A percentile compares a stretch with the other conserved stretches of the same genome.
Conservation (phyloP, 169 alveolate genomes). For the Neospora caninum region DNA sequence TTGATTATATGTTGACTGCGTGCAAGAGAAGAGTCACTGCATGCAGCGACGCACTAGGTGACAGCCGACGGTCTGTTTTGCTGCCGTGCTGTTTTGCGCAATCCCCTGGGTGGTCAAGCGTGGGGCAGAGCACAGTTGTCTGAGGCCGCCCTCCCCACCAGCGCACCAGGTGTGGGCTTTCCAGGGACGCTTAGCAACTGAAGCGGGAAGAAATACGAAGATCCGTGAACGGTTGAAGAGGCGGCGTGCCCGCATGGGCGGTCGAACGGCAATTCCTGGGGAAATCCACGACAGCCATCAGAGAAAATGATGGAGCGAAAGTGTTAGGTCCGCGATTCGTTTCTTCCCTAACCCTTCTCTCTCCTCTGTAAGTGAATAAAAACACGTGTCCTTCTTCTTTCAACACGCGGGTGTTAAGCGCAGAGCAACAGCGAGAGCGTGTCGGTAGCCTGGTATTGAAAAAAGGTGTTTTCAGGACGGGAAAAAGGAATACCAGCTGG, state of each 20-base stretch:
- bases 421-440: too few relatives aligned
- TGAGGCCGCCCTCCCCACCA: conserved; percentile 13
- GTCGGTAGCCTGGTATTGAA: too few relatives aligned
- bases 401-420: too few relatives aligned
- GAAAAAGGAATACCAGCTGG: too few relatives aligned
- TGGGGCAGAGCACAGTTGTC: background rate
- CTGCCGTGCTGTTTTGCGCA: background rate
- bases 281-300: background rate
- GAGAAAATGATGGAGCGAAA: background rate
- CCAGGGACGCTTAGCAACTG: background rate
- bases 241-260: conserved; percentile 4
- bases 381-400: too few relatives aligned
- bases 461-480: too few relatives aligned
- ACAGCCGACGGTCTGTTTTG: background rate
- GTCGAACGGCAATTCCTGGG: background rate
- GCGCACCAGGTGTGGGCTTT: conserved; percentile 13
- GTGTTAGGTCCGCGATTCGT: background rate
- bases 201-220: background rate
- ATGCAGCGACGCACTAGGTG: background rate
- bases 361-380: background rate
- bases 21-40: background rate
- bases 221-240: background rate
- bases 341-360: background rate
- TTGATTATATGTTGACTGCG: too few relatives aligned
- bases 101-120: background rate